These are phyloP conservation scores for Priceomyces carsonii DNA, from an alignment of 805 yeast genomes.

Conservation along the genomic window DNA sequence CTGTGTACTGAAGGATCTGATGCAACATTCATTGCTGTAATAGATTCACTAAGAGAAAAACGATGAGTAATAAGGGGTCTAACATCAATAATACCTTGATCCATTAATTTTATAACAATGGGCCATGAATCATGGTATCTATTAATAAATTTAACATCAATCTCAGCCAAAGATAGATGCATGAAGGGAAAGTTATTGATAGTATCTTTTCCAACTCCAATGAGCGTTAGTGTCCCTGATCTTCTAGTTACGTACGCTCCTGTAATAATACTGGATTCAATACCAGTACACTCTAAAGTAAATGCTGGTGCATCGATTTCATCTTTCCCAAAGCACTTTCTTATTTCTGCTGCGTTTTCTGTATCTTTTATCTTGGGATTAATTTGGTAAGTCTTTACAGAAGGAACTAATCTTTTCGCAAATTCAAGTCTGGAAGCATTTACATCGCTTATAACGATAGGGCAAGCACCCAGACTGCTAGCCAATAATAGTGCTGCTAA, in stretches of 20 bases:
- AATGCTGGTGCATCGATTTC: slow-evolving; percentile 25
- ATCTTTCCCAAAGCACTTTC: slow-evolving; percentile 32
- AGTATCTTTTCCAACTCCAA: slow-evolving; percentile 21
- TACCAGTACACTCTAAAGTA: slow-evolving; percentile 23
- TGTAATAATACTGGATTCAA: slow-evolving; percentile 18
- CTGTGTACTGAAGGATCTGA: slow-evolving; percentile 21
- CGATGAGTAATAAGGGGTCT: slow-evolving; percentile 19
- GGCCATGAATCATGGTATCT: slow-evolving; percentile 16
- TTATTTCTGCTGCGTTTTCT: slow-evolving; percentile 41
- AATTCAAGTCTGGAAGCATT: slow-evolving; percentile 41
- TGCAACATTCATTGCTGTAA: slow-evolving; percentile 20
- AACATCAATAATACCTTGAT: slow-evolving; percentile 11
- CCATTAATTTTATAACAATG: slow-evolving; percentile 17
- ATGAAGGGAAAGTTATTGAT: slow-evolving; percentile 21
- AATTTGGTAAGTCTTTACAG: slow-evolving; percentile 45
- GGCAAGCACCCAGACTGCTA: slow-evolving; percentile 54
- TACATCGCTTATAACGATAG: slow-evolving; percentile 83
- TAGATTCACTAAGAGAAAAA: slow-evolving; percentile 20
- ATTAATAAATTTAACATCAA: slow-evolving; percentile 20
- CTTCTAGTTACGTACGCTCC: slow-evolving; percentile 16
- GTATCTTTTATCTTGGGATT: slow-evolving; percentile 26
- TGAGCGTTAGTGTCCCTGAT: slow-evolving; percentile 18
- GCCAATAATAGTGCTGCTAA: slow-evolving; percentile 48
- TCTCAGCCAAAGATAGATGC: slow-evolving; percentile 13
- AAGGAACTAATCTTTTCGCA: slow-evolving; percentile 47